A percentile compares a stretch with the other conserved stretches of the same genome.
phyloP scores from a whole-genome alignment of 1,139 yeast species.

The Yarrowia galli region DNA sequence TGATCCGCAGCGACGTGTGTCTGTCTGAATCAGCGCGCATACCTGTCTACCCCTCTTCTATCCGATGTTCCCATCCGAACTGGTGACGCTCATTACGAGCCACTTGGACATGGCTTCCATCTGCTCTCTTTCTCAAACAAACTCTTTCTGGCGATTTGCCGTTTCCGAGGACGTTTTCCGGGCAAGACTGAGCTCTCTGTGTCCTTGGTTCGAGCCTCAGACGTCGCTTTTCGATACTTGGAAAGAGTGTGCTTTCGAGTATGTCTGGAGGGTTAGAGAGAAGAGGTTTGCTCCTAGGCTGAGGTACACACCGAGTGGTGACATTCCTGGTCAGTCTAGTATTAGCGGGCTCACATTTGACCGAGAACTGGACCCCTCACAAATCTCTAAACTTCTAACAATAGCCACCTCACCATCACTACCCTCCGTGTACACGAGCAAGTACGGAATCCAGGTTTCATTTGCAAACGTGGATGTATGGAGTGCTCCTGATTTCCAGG shows the following conservation, averaged over 20 bases:
- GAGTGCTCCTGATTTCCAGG: background rate
- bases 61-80: constrained; percentile 4
- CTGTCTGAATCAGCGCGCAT: background rate
- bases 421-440: constrained; percentile 1
- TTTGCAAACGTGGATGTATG: background rate
- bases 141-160: background rate
- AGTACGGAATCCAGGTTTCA: background rate
- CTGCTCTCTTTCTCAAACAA: background rate
- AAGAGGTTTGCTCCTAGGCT: background rate
- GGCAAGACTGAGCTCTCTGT: background rate
- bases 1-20: background rate
- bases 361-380: background rate
- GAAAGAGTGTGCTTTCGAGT: constrained; percentile 3
- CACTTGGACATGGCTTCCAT: background rate
- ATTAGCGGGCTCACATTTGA: background rate
- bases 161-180: background rate
- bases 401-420: background rate
- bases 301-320: background rate
- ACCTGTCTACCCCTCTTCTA: background rate
- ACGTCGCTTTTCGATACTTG: background rate
- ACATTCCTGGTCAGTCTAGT: too few relatives aligned
- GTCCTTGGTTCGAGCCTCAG: constrained; percentile 5
- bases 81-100: background rate
- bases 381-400: background rate
- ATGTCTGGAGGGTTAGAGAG: background rate